Conservation (phyloP, 805 yeast genomes). For the Wickerhamiella sorbophila region DNA sequence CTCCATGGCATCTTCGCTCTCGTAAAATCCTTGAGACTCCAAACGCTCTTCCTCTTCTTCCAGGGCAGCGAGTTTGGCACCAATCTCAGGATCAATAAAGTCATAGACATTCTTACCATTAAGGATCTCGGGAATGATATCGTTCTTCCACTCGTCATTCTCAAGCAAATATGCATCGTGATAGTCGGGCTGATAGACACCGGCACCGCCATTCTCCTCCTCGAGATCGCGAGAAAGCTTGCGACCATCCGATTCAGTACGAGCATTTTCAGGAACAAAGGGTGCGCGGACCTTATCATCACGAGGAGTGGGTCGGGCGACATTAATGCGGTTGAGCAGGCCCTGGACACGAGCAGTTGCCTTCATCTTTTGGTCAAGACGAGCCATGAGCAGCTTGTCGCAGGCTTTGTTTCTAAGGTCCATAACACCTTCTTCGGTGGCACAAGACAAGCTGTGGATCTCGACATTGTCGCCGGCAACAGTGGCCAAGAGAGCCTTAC, state of each 20-base stretch:
- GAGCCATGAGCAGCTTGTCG: conserved; percentile 85
- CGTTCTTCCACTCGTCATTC: conserved; percentile 96
- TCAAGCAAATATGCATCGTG: conserved; percentile 85
- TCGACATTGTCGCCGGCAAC: conserved; percentile 59
- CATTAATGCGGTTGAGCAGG: conserved; percentile 90
- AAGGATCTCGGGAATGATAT: conserved; percentile 89
- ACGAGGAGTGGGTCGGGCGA: conserved; percentile 76
- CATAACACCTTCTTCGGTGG: conserved; percentile 89
- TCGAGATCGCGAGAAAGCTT: conserved; percentile 85
- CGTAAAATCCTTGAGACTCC: conserved; percentile 90
- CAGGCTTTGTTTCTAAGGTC: conserved; percentile 93
- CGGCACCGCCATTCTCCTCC: conserved; percentile 95
- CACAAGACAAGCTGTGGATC: conserved; percentile 85
- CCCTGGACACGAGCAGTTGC: conserved; percentile 78
- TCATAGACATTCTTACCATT: conserved; percentile 96
- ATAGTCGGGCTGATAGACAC: conserved; percentile 88
- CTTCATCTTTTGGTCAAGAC: conserved; percentile 93
- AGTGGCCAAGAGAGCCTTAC: conserved; percentile 54
- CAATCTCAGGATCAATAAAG: conserved; percentile 91
- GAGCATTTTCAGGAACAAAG: conserved; percentile 65
- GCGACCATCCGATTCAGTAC: conserved; percentile 50
- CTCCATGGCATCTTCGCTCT: conserved; percentile 54
- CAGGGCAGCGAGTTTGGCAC: conserved; percentile 80
- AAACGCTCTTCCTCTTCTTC: conserved; percentile 95
- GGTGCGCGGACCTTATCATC: conserved; percentile 70